Conservation (phyloP, 768 basidiomycete genomes). For the Leucosporidium scottii region DNA sequence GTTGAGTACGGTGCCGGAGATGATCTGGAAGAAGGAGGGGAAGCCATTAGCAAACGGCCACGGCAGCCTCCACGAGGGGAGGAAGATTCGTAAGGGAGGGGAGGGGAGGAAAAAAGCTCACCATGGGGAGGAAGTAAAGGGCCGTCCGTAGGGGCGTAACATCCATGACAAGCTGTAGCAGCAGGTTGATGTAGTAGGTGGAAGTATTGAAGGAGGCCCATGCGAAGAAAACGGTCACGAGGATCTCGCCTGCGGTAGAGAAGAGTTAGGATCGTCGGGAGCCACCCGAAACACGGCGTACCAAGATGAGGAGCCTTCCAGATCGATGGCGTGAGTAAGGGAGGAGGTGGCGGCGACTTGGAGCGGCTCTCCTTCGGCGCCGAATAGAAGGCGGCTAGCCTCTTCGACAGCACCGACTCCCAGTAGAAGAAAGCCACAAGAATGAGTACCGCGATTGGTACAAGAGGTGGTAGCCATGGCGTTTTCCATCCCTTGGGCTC, state of each 20-base stretch:
- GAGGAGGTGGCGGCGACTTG: background rate
- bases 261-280: background rate
- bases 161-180: background rate
- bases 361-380: too few relatives aligned
- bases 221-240: background rate
- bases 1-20: background rate
- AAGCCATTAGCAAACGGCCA: too few relatives aligned
- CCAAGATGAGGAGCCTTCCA: background rate
- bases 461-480: background rate
- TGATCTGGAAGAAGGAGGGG: background rate
- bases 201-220: background rate
- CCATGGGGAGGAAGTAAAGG: background rate
- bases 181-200: background rate
- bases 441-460: background rate
- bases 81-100: too few relatives aligned
- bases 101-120: too few relatives aligned
- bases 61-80: too few relatives aligned
- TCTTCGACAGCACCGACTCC: background rate
- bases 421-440: background rate
- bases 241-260: background rate
- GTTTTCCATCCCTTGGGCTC: conserved; percentile 3
- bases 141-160: background rate
- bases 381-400: background rate
- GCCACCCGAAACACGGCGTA: too few relatives aligned
- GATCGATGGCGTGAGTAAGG: background rate